A percentile compares a stretch with the other conserved stretches of the same genome.
phyloP scores from a whole-genome alignment of 306 rosid genomes.

The Oxytropis ochrocephala region DNA sequence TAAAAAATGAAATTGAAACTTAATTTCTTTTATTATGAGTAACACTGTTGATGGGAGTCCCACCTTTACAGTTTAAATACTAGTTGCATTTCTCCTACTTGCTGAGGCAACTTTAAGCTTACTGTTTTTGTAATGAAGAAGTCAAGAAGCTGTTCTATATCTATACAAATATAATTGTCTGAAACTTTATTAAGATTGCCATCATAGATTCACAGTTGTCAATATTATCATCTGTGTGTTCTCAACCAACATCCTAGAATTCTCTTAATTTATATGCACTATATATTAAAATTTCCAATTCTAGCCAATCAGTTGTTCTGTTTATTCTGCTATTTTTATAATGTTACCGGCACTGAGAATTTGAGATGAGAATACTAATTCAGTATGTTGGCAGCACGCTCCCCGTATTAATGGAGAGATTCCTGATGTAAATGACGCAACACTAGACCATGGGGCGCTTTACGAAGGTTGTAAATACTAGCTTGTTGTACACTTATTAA shows the following conservation, averaged over 20 bases:
- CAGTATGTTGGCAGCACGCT: constrained; percentile 71
- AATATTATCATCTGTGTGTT: neutral
- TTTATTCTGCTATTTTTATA: constrained; percentile 17
- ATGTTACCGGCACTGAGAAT: constrained; percentile 13
- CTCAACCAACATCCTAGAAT: neutral
- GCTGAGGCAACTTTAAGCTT: neutral
- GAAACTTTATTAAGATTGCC: neutral
- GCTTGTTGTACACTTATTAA: constrained; percentile 6
- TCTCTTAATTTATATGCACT: neutral
- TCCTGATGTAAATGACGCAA: constrained; percentile 90
- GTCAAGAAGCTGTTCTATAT: neutral
- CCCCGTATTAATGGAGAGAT: constrained; percentile 93
- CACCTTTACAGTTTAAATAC: neutral
- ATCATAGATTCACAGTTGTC: neutral
- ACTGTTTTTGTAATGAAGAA: neutral
- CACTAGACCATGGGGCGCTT: constrained; percentile 78
- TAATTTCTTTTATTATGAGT: neutral
- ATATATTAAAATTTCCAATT: neutral
- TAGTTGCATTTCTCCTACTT: neutral
- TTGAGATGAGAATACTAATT: constrained; percentile 26
- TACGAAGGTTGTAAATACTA: constrained; percentile 54
- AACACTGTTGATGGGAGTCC: neutral
- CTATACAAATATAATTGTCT: neutral
- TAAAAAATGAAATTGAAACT: neutral
- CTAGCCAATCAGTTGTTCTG: neutral